Base-by-base conservation (phyloP, 2,329 filamentous ascomycete species). In the Didymella glomerata region DNA sequence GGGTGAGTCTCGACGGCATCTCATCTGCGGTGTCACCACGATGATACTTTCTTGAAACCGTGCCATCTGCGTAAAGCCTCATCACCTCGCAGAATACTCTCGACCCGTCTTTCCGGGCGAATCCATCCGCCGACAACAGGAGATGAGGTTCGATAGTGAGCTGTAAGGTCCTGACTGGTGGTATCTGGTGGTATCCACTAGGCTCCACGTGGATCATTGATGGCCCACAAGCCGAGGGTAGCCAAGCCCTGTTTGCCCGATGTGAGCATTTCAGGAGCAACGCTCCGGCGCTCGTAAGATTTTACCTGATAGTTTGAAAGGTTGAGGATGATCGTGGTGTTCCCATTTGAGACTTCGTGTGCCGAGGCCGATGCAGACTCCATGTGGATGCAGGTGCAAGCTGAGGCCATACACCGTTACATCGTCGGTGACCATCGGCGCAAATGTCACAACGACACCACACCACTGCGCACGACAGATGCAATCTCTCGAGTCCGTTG, bases 381-480 rank as follows among this genome's bases (percentile, higher is more conserved):
- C 11, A 34, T 50, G 50, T 59, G 46, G 56, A 54, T 59, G 56
- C 47, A 51, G 38, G 16, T 45, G 54, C 41, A 51, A 41, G 54
- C 41, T 56, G 44, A 53, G 48, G 55, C 60, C 47, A 62, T 58
- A 51, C 50, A 56, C 69, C 54, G 70, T 72, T 72, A 69, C 70
- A 72, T 72, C 67, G 68, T 57, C 54, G 61, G 61, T 47, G 70
- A 68, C 63, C 68, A 71, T 69, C 61, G 57, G 60, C 61, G 40
- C 52, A 57, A 59, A 64, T 63, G 42, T 57, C 59, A 62, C 57
- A 50, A 55, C 47, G 57, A 60, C 47, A 57, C 61, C 55, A 54
- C 38, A 61, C 28, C n/a, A 52, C 47, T 30, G 36, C 49, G 48
- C 58, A 57, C 50, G 16, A 51, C 54, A 51, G 30, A 24, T 24